Percentiles rank a stretch among this genome's conserved stretches.
These are phyloP conservation scores for Filobasidium uniguttulatum DNA, from an alignment of 1,284 basidiomycete genomes.

Conservation along the genomic window DNA sequence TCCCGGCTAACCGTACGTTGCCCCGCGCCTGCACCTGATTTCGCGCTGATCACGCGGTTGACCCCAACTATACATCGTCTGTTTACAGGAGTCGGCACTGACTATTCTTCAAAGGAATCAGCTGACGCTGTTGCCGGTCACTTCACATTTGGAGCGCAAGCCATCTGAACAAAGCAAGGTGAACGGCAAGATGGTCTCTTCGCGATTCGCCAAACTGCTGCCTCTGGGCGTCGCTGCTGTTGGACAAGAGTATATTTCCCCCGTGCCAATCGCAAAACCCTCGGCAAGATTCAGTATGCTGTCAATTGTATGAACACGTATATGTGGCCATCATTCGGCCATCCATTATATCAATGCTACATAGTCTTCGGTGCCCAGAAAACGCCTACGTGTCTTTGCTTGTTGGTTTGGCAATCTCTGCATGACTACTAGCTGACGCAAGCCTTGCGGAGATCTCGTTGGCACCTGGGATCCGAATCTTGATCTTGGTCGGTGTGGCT, in stretches of 20 bases:
- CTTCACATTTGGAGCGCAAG: conserved; percentile 18
- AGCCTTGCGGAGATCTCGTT: not conserved
- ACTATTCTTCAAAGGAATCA: conserved; percentile 21
- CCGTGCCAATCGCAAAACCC: conserved; percentile 31
- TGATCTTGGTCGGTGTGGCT: not conserved
- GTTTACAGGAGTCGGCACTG: not conserved
- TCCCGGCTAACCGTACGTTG: not conserved
- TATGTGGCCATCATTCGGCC: no score
- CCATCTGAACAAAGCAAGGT: not conserved
- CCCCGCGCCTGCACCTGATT: no score
- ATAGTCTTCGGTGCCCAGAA: no score
- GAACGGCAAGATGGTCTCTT: no score
- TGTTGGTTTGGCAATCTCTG: no score
- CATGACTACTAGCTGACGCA: not conserved
- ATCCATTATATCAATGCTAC: no score
- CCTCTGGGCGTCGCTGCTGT: conserved; percentile 24
- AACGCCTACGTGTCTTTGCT: no score
- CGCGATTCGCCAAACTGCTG: conserved; percentile 23
- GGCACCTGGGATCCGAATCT: not conserved
- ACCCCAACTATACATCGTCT: not conserved
- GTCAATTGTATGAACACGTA: conserved; percentile 20
- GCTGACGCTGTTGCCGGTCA: conserved; percentile 25
- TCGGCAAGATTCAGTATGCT: conserved; percentile 33
- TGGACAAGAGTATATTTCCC: conserved; percentile 28
- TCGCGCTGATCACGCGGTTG: not conserved